Evolutionary conservation across 148 eudicot species (phyloP), one percentile per base, ranked within the genome.

Genomic region (Rhododendron molle): DNA sequence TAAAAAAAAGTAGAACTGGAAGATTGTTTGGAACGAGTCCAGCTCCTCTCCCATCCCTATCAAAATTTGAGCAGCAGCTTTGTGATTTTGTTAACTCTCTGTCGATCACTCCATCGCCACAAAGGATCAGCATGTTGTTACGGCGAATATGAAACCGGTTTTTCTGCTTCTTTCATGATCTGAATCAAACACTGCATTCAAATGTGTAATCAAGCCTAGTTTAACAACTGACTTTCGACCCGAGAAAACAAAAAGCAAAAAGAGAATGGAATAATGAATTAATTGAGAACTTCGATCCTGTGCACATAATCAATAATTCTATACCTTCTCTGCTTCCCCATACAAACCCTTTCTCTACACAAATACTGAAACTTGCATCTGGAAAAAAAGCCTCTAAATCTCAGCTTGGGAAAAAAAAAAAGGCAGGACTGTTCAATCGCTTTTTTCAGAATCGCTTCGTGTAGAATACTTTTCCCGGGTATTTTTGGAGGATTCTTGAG

Each of bases 231-330:
- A 34, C 12, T 23, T 21, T n/a, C 69, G 10, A 9, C 26, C 71
- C 26, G n/a, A 62, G n/a, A 62, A 54, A n/a, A 54, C 6, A 18
- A 23, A n/a, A 74, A 20, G 21, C 23, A 32, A 0, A 78, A 78
- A n/a, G 15, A 12, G 15, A 16, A 26, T 15, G 49, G 60, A 46
- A 46, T 26, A 78, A 78, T 52, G 36, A 49, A 14, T 79, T 47
- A 26, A 26, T 79, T 49, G 54, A 79, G 81, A 79, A 79, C 36
- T 79, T 28, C 54, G 67, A 80, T 20, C 83, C 20, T 73, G 28
- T 80, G 28, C 11, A 13, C 46, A 16, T 18, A 0, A 52, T 18
- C 67, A 79, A 18, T 32, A 32, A 20, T 18, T 36, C 83, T 80
- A 34, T 23, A 32, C 43, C 69, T 52, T 80, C 67, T 18, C 67